Percentiles rank a stretch among this genome's conserved stretches.
phyloP scores from a whole-genome alignment of 805 yeast species.

The Metschnikowia hibisci region DNA sequence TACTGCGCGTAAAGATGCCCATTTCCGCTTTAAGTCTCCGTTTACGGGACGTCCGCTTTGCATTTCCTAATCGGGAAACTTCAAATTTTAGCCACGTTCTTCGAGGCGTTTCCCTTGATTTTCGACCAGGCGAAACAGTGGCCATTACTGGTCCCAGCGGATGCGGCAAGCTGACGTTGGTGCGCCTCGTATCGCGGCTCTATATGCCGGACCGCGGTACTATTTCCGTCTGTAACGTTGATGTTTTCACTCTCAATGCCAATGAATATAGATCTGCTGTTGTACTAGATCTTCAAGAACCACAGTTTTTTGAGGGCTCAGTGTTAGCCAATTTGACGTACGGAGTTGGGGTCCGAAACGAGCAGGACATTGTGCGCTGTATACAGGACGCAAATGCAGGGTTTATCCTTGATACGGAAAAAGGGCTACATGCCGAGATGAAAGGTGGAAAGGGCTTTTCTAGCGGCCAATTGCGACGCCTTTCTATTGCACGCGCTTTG shows the following conservation, averaged over 20 bases:
- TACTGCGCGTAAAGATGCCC: not conserved
- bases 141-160: slow-evolving; percentile 88
- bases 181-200: slow-evolving; percentile 53
- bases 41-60: slow-evolving; percentile 47
- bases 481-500: slow-evolving; percentile 80
- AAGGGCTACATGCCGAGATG: slow-evolving; percentile 57
- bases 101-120: slow-evolving; percentile 37
- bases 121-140: slow-evolving; percentile 48
- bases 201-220: slow-evolving; percentile 39
- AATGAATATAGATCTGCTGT: slow-evolving; percentile 49
- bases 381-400: slow-evolving; percentile 50
- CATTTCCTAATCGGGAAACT: slow-evolving; percentile 35
- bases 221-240: slow-evolving; percentile 44
- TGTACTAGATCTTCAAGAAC: slow-evolving; percentile 72
- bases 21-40: not conserved
- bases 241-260: slow-evolving; percentile 45
- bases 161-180: slow-evolving; percentile 82
- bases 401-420: slow-evolving; percentile 52
- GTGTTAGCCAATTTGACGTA: slow-evolving; percentile 67
- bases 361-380: slow-evolving; percentile 31
- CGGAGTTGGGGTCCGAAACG: slow-evolving; percentile 39
- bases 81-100: slow-evolving; percentile 30
- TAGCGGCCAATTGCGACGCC: slow-evolving; percentile 87
- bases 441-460: slow-evolving; percentile 55
- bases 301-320: slow-evolving; percentile 69